phyloP scores from a whole-genome alignment of 2,329 filamentous ascomycete genomes.

The Diplodia corticola region DNA sequence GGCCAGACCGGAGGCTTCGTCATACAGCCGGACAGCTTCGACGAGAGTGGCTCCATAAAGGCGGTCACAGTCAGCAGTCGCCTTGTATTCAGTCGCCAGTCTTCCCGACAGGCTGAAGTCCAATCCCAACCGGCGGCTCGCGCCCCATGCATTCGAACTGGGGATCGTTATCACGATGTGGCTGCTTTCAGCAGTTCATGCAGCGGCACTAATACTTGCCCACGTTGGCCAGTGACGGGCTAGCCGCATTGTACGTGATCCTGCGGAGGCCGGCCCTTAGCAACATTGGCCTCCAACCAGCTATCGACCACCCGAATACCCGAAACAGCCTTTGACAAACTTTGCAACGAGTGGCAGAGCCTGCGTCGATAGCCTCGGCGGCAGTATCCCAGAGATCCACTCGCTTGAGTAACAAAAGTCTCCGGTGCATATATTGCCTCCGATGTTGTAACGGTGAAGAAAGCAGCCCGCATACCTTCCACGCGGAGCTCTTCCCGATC shows the following conservation, averaged over 20 bases:
- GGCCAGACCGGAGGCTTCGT: not conserved
- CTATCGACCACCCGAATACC: not conserved
- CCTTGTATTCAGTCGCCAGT: not conserved
- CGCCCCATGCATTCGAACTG: not conserved
- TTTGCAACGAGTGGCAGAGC: conserved; percentile 8
- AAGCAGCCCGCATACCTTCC: not conserved
- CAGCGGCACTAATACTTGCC: not conserved
- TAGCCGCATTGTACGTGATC: not conserved
- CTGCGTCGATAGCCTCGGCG: conserved; percentile 3
- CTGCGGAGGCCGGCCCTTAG: conserved; percentile 6
- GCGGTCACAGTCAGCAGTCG: conserved; percentile 2
- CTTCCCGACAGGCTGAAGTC: not conserved
- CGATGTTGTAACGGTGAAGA: not conserved
- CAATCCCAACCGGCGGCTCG: not conserved
- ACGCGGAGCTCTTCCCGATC: conserved; percentile 4
- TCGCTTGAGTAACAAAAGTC: not conserved
- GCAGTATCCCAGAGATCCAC: not conserved
- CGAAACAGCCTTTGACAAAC: conserved; percentile 18
- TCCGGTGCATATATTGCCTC: conserved; percentile 4
- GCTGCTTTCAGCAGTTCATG: conserved; percentile 1
- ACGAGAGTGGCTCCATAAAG: not conserved
- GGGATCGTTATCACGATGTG: conserved; percentile 5
- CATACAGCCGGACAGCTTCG: not conserved
- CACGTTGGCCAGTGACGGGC: not conserved
- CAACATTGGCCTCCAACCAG: conserved; percentile 6